These are phyloP conservation scores for Verticillium dahliae DNA, from an alignment of 2,329 filamentous ascomycete genomes.

Conservation along the genomic window DNA sequence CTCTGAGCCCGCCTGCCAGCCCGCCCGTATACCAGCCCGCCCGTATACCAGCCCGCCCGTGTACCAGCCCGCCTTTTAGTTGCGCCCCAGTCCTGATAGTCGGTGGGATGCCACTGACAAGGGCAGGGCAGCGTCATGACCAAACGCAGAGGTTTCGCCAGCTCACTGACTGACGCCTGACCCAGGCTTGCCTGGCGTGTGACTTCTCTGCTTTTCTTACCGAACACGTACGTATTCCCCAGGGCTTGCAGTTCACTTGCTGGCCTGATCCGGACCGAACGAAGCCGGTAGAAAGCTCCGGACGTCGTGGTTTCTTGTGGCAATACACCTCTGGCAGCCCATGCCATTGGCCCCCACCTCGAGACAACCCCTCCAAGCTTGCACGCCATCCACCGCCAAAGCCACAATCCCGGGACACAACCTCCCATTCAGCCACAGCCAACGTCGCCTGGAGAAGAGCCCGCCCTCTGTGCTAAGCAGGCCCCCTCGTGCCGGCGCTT, in stretches of 20 bases:
- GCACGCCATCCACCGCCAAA: not conserved
- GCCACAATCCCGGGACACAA: not conserved
- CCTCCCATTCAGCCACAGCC: not conserved
- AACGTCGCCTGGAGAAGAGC: not conserved
- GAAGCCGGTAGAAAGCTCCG: conserved; percentile 1
- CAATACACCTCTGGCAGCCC: not conserved
- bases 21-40: not conserved
- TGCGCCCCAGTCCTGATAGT: not conserved
- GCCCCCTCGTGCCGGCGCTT: not conserved
- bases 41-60: no score
- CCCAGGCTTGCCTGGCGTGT: not conserved
- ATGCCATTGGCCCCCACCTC: not conserved
- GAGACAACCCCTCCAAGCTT: not conserved
- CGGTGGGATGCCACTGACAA: not conserved
- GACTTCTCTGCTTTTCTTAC: not conserved
- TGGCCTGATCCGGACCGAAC: not conserved
- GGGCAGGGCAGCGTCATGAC: not conserved
- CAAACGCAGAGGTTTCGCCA: not conserved
- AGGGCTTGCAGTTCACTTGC: not conserved
- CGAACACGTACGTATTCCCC: not conserved
- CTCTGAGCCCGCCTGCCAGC: not conserved
- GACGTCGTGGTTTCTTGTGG: not conserved
- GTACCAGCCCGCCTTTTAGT: not conserved
- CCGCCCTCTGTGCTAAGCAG: not conserved
- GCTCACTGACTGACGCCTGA: not conserved